phyloP scores from a whole-genome alignment of 2,329 filamentous ascomycete species.

The Graphium sp. region DNA sequence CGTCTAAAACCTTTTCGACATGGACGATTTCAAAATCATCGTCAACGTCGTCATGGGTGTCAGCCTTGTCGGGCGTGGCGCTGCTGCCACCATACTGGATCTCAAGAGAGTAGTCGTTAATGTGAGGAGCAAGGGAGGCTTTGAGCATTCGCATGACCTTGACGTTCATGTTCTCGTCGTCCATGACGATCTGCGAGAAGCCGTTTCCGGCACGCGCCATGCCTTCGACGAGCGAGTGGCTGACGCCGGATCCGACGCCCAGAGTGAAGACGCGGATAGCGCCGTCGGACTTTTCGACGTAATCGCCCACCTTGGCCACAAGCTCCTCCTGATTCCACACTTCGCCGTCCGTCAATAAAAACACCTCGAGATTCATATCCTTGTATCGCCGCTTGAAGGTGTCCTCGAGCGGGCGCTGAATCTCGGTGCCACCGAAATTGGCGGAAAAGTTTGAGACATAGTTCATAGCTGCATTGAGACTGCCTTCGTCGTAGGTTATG shows the following conservation, averaged over 20 bases:
- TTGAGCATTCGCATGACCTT: slow-evolving; percentile 63
- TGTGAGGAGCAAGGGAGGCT: slow-evolving; percentile 48
- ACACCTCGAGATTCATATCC: slow-evolving; percentile 33
- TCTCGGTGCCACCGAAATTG: slow-evolving; percentile 36
- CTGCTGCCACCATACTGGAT: no score
- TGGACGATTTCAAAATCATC: slow-evolving; percentile 48
- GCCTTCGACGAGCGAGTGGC: slow-evolving; percentile 35
- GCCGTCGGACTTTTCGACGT: slow-evolving; percentile 20
- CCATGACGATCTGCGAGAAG: slow-evolving; percentile 43
- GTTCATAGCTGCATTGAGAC: slow-evolving; percentile 21
- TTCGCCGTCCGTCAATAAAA: slow-evolving; percentile 39
- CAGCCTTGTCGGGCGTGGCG: no score
- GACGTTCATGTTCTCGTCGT: slow-evolving; percentile 48
- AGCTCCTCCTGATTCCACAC: slow-evolving; percentile 28
- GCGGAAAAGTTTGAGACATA: slow-evolving; percentile 24
- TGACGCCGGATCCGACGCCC: slow-evolving; percentile 32
- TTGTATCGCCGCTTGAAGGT: slow-evolving; percentile 22
- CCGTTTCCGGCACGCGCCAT: slow-evolving; percentile 36
- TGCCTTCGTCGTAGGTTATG: slow-evolving; percentile 23
- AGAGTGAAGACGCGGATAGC: slow-evolving; percentile 34
- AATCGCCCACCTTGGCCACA: slow-evolving; percentile 24
- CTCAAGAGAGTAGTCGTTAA: slow-evolving; percentile 46
- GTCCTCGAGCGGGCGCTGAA: slow-evolving; percentile 24
- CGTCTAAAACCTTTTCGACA: slow-evolving; percentile 39
- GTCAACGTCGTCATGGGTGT: slow-evolving; percentile 10